Base-by-base conservation (phyloP, 2,329 filamentous ascomycete species). In the Dothistroma septosporum region DNA sequence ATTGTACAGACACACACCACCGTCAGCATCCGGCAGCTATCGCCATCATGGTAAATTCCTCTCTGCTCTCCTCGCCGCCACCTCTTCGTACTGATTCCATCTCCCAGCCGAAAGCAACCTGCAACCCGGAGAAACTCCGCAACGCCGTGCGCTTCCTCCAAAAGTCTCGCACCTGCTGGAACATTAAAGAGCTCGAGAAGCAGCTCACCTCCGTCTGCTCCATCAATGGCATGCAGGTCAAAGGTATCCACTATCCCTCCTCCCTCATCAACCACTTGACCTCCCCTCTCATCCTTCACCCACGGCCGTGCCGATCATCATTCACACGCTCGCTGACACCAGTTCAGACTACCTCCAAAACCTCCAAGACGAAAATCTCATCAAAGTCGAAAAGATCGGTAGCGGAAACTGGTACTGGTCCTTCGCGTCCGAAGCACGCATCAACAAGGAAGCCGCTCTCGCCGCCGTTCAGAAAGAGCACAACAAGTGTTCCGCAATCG, bases 401-500 rank as follows among this genome's bases (percentile, higher is more conserved):
- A 86, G 80, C 64, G 86, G 85, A 31, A 89, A 89, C 72, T 89
- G 86, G 86, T 89, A 88, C 75, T 89, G 87, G 87, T 82, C 80
- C 64, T 89, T 88, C 70, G 78, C 75, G 19, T 84, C 80, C 31
- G 84, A 87, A 57, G 83, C 83, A 68, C 81, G 78, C 69, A 80
- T 79, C 53, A 72, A 74, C 19, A 77, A 75, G 59, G 75, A 83
- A 60, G 65, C 62, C 47, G 68, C 70, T 8, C 70, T 79, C 28
- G 70, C 69, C 2, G 74, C 74, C 28, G 75, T 75, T 0, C 72
- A 72, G 37, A 69, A 72, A 16, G 76, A 78, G 28, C 69, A 73
- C 55, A 69, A 72, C 56, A 80, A 77, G 64, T 72, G 73, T 28
- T 65, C 63, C 48, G 68, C 68, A 8, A 63, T 64, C 6, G 72